Evolutionary conservation across 495 filamentous ascomycete genomes (phyloP).

Genomic region (Lophiotrema nucula): DNA sequence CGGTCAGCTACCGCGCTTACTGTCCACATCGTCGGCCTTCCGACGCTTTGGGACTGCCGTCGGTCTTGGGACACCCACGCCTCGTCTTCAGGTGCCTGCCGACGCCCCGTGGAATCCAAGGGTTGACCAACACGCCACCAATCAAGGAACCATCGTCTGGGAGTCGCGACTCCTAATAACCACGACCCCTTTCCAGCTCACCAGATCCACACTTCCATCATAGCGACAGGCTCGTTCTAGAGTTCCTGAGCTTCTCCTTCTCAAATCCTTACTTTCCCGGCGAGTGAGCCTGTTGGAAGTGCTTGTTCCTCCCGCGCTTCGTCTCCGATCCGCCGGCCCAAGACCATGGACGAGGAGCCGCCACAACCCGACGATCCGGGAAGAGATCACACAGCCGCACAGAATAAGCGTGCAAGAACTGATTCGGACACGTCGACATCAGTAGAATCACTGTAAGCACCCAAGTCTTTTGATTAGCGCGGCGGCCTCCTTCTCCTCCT

Average conservation of each 20-base stretch:
- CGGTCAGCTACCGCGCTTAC: conserved; percentile 14
- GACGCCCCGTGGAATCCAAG: conserved; percentile 2
- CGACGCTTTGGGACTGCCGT: conserved; percentile 12
- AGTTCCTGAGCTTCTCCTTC: no score
- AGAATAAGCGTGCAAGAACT: conserved; percentile 18
- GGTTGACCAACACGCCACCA: conserved; percentile 17
- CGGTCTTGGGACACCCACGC: conserved; percentile 5
- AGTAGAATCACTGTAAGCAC: conserved; percentile 26
- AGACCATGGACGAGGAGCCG: conserved; percentile 35
- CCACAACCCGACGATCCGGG: conserved; percentile 34
- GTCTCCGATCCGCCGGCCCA: conserved; percentile 28
- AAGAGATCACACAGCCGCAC: conserved; percentile 31
- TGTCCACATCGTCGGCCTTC: conserved; percentile 7
- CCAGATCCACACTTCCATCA: conserved; percentile 2
- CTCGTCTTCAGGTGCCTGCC: conserved; percentile 2
- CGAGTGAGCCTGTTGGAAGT: conserved; percentile 11
- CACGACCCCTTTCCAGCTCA: conserved; percentile 11
- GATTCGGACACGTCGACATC: conserved; percentile 28
- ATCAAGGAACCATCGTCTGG: conserved; percentile 7
- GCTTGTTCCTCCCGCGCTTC: conserved; percentile 8
- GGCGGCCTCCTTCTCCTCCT: no score
- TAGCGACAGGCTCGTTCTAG: background rate
- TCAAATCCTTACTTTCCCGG: no score
- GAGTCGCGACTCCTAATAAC: conserved; percentile 17
- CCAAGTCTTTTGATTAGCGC: no score